Base-by-base conservation (phyloP, 139 green algal genomes). In the Penium margaritaceum region DNA sequence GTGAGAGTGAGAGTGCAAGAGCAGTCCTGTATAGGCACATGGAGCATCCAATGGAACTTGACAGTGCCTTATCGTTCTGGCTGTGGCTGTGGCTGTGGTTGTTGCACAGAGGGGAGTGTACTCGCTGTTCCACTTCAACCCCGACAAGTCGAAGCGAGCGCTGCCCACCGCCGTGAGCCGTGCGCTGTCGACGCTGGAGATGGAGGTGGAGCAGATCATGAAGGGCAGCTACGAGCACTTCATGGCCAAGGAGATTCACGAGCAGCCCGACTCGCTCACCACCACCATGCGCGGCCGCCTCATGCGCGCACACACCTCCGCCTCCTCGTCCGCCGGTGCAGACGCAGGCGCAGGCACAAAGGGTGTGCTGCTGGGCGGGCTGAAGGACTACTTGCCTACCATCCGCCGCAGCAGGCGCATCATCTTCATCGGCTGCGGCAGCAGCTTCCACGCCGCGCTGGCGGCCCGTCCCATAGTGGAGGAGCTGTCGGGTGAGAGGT, bases 121-220 rank as follows among this genome's bases (percentile, higher is more conserved):
- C 38, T 72, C 39, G 5, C 68, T 85, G 60, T 88, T 81, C 60
- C 36, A 43, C 32, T 66, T 83, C 57, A 53, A 84, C 61, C 43
- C 33, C 32, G 84, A 84, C 29, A 76, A 63, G 54, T 27, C 70
- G 24, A 63, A 72, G 29, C 33, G 70, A 17, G 43, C 27, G 44
- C n/a, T 60, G 29, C 34, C 34, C 5, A 15, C 66, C 39, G 74
- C 79, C n/a, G 88, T 94, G 37, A 81, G 89, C 29, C 89, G 92
- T 14, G 85, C 85, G 41, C 79, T 97, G 57, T 80, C 91, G 24
- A 94, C 88, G 15, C 84, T 99, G 70, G 84, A 95, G 51, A 89
- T 97, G 85, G 94, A 97, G 86, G 89, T 97, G 58, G 85, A 89
- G 81, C 81, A 92, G 67, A 97, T 97, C 74, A 97, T 96, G 92